Percentiles rank a stretch among this genome's conserved stretches.
These are phyloP conservation scores for Globisporangium cystogenes DNA, from an alignment of 352 stramenopile genomes.

Conservation along the genomic window DNA sequence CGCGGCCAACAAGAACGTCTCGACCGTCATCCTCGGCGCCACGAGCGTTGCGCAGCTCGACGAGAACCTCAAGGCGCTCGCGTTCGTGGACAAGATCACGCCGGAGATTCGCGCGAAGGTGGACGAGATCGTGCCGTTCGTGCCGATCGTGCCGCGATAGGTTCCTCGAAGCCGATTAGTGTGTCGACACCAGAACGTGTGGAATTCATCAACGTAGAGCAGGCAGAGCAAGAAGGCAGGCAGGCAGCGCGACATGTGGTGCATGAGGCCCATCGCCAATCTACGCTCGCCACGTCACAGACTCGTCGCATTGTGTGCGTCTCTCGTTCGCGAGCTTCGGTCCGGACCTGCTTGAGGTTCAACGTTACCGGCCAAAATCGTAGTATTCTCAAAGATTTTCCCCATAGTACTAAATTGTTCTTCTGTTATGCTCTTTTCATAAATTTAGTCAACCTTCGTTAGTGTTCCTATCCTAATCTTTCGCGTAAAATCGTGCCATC, in stretches of 20 bases:
- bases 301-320: background rate
- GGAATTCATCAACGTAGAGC: no score
- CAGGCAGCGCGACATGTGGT: no score
- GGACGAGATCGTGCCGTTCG: slow-evolving; percentile 55
- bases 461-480: no score
- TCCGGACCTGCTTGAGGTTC: background rate
- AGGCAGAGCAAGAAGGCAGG: no score
- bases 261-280: background rate
- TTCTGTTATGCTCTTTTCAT: background rate
- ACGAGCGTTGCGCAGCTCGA: slow-evolving; percentile 51
- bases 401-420: no score
- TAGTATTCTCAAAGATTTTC: background rate
- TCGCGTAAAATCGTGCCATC: no score
- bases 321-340: background rate
- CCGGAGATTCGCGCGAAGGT: slow-evolving; percentile 60
- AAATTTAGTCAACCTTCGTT: background rate
- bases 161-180: slow-evolving; percentile 24
- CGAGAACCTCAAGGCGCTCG: slow-evolving; percentile 66
- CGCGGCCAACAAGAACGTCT: slow-evolving; percentile 52
- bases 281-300: background rate
- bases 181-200: no score
- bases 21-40: slow-evolving; percentile 18
- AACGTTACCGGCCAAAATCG: background rate
- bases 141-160: slow-evolving; percentile 24
- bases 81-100: slow-evolving; percentile 65